Base-by-base conservation (phyloP, 768 basidiomycete species). In the Bullera alba region DNA sequence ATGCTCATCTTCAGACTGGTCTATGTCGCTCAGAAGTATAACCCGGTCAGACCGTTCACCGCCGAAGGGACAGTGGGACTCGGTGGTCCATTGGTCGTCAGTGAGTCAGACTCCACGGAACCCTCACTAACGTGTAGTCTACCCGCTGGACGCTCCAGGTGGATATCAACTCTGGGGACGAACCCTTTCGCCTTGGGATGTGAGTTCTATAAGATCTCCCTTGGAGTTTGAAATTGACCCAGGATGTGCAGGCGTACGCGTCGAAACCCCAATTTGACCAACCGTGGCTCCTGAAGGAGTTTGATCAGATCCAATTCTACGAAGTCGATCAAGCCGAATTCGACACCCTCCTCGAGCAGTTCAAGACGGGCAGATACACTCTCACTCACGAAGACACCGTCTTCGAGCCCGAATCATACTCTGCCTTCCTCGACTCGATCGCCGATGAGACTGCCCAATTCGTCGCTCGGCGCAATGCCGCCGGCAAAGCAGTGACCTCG, bases 41-140 rank as follows among this genome's bases (percentile, higher is more conserved):
- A 85, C 48, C 84, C 83, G 0, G 83, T 82, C 0, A 73, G 83
- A 6, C 82, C 82, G 0, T 82, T 75, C 52, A 85, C 84, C 0
- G 81, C 83, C 0, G 62, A 83, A 79, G 84, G 83, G 10, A 82
- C 83, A 0, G 76, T 85, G n/a, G 83, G 83, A 0, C 80, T 83
- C 19, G 84, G 83, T 1, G 83, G 84, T 0, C 76, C 80, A 0
- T 78, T 83, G 3, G 77, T 80, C 3, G 83, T 82, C 0, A 83
- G 61, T 63, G 36, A 57, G 61, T 63, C 3, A n/a, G n/a, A 5
- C 10, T 21, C 16, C 22, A 14, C 37, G 19, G 12, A 8, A 7
- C 7, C 8, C 12, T 39, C 19, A 39, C 12, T 7, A 0, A 4
- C 12, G 16, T 21, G 2, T 44, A 56, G 54, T 58, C 17, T 58